Evolutionary conservation across 345 rosid genomes (phyloP).

Genomic region (Citrus sp.): DNA sequence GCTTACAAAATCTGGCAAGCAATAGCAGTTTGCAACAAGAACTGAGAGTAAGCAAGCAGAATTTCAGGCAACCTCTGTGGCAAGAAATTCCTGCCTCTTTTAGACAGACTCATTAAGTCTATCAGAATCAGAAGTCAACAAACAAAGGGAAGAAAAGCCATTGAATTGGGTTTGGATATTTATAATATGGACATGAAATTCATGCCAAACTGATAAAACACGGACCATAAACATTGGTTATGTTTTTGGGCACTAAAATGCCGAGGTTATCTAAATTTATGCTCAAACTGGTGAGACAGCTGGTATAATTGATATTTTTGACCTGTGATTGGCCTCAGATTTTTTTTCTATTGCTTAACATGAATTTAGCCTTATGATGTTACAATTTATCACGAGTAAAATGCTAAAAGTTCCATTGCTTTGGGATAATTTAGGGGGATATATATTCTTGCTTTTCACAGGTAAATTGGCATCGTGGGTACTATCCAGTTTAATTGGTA

Average conservation of each 20-base stretch:
- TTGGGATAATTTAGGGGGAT: no score
- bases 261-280: neutral
- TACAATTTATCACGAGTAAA: neutral
- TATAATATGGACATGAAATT: neutral
- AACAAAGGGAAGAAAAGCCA: neutral
- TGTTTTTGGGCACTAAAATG: neutral
- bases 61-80: neutral
- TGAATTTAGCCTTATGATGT: neutral
- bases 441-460: no score
- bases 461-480: no score
- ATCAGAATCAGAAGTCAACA: neutral
- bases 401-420: no score
- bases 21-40: neutral
- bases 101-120: neutral
- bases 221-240: neutral
- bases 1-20: neutral
- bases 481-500: no score
- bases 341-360: neutral
- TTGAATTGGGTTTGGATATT: neutral
- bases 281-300: neutral
- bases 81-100: neutral
- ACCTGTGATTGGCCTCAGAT: neutral
- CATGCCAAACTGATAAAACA: neutral
- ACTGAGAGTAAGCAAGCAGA: neutral
- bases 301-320: neutral